phyloP scores from a whole-genome alignment of 148 eudicot species.

The Spergularia bocconei region DNA sequence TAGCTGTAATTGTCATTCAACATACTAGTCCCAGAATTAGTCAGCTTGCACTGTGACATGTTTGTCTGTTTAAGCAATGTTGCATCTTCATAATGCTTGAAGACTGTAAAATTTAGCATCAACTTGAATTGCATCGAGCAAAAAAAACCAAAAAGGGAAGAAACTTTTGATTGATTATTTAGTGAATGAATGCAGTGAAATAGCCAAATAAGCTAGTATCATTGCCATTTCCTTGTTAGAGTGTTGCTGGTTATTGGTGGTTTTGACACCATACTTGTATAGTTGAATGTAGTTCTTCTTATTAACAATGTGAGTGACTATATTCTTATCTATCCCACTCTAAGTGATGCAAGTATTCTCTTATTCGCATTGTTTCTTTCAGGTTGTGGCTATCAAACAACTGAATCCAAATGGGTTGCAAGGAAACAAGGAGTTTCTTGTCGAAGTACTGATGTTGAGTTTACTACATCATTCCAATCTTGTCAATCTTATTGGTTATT shows the following conservation, averaged over 20 bases:
- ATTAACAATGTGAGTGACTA: no score
- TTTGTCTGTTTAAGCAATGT: not conserved
- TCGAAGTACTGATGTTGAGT: conserved; percentile 17
- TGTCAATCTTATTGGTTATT: conserved; percentile 17
- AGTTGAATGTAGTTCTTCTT: not conserved
- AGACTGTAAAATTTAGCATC: not conserved
- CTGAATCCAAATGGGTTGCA: conserved; percentile 18
- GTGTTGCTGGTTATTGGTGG: not conserved
- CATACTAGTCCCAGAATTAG: not conserved
- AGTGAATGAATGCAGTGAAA: not conserved
- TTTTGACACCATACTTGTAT: not conserved
- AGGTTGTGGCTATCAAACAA: conserved; percentile 19
- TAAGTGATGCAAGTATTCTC: not conserved
- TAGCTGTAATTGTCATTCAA: not conserved
- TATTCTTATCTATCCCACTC: not conserved
- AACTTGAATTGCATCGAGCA: not conserved
- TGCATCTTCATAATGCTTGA: not conserved
- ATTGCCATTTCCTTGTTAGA: not conserved
- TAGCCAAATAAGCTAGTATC: not conserved
- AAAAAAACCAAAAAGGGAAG: no score
- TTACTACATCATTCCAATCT: conserved; percentile 17
- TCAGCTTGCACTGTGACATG: not conserved
- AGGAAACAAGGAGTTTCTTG: conserved; percentile 20
- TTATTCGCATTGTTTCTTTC: not conserved
- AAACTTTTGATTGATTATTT: not conserved